Evolutionary conservation across 768 basidiomycete genomes (phyloP).

Genomic region (Leccinum disarticulatum): DNA sequence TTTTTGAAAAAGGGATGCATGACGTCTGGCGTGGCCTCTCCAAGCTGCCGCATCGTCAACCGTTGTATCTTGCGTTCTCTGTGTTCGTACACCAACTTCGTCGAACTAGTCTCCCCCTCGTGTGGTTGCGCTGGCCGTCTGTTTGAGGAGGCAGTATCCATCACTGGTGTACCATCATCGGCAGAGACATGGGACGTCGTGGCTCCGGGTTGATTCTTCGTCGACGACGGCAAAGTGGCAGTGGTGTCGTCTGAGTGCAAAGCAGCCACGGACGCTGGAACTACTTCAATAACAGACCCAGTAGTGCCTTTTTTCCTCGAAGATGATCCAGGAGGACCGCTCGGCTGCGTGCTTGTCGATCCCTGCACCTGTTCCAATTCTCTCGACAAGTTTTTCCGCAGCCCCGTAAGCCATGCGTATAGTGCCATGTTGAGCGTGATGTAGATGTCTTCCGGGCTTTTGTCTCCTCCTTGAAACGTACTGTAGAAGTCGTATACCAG

Average conservation of each 20-base stretch:
- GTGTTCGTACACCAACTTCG: conserved; percentile 49
- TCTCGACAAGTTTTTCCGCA: conserved; percentile 71
- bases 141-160: background rate
- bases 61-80: conserved; percentile 69
- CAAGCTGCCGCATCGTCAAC: conserved; percentile 81
- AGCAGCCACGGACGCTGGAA: conserved; percentile 1
- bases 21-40: conserved; percentile 85
- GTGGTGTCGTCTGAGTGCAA: conserved; percentile 11
- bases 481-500: conserved; percentile 75
- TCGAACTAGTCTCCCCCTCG: conserved; percentile 12
- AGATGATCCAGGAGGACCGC: conserved; percentile 33
- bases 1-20: conserved; percentile 87
- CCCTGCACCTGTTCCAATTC: conserved; percentile 77
- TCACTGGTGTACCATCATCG: conserved; percentile 10
- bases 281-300: conserved; percentile 12
- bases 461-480: conserved; percentile 56
- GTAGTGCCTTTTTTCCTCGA: conserved; percentile 37
- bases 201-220: conserved; percentile 12
- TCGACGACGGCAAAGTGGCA: background rate
- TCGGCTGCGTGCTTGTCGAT: conserved; percentile 47
- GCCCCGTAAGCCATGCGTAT: conserved; percentile 77
- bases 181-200: background rate
- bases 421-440: conserved; percentile 82
- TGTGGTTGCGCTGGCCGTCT: conserved; percentile 20
- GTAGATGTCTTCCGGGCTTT: conserved; percentile 73